Conservation (phyloP, 176 grass and related monocot species). For the Carex kokanica region DNA sequence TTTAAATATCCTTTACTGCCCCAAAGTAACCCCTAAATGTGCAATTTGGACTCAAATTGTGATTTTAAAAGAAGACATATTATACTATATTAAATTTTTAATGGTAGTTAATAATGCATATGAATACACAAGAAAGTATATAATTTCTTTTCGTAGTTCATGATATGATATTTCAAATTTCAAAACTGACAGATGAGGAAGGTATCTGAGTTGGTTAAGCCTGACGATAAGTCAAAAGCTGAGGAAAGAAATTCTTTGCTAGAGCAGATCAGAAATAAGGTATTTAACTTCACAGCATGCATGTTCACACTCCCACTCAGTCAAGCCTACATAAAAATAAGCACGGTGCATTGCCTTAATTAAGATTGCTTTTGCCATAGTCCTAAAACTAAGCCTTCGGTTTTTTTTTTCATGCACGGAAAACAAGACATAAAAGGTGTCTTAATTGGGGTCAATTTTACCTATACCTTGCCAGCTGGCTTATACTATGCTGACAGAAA, state of each 20-base stretch:
- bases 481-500: not conserved
- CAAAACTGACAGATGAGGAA: constrained; percentile 72
- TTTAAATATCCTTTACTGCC: not conserved
- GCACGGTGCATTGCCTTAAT: not conserved
- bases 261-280: constrained; percentile 98
- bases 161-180: not conserved
- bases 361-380: not conserved
- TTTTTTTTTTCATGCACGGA: not conserved
- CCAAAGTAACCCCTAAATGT: not conserved
- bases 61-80: not conserved
- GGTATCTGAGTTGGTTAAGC: constrained; percentile 54
- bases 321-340: not conserved
- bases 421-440: not conserved
- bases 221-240: constrained; percentile 40
- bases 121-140: not conserved
- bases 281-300: constrained; percentile 19
- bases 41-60: not conserved
- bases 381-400: not conserved
- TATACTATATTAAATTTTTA: not conserved
- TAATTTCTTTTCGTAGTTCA: constrained; percentile 27
- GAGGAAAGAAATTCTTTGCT: constrained; percentile 74
- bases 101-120: not conserved
- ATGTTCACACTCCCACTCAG: not conserved
- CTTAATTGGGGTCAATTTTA: not conserved
- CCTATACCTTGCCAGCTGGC: not conserved